Evolutionary conservation across 176 grass and related monocot genomes (phyloP), one percentile per base, ranked within the genome.

Genomic region (sorghum (Sorghum bicolor)): DNA sequence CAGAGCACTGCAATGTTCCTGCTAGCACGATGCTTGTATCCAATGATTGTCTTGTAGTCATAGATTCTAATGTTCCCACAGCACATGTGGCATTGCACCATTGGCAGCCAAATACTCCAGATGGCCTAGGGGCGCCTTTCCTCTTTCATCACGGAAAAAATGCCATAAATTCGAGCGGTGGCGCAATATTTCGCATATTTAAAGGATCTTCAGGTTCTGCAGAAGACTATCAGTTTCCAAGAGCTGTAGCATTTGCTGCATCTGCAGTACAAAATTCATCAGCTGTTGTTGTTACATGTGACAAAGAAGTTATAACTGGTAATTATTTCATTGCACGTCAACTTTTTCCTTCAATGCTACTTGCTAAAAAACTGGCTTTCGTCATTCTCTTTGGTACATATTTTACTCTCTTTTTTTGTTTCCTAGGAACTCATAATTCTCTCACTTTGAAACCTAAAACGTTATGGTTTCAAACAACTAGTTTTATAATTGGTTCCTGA

Each of bases 301-400:
- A 98, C 83, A 93, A 87, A 88, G 93, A 98, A 81, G 92, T 98
- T 76, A 89, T 98, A 86, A 98, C 96, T 72, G 96, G 96, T 98
- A 88, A 67, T 52, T 90, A 34, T 90, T 87, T 84, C 69, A 67
- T 78, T 73, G 29, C 48, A 55, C 2, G 55, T 38, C 19, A 64
- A 36, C 29, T 3, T 72, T 64, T 70, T 50, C 57, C 44, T 64
- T 84, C 15, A 64, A 34, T 78, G 43, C 26, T 52, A 77, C 12
- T 85, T 64, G 25, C 16, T 70, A 14, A 55, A 81, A 85, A 81
- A 40, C 12, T 80, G 39, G 29, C 36, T 6, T 68, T 89, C 30
- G 40, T 43, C 53, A 43, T 79, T 64, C 34, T 74, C 20, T 44
- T 65, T 30, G 30, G 10, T 77, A 25, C 75, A 62, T 45, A n/a